Evolutionary conservation across 306 rosid species (phyloP), one percentile per base, ranked within the genome.

Genomic region (Lagenaria siceraria): DNA sequence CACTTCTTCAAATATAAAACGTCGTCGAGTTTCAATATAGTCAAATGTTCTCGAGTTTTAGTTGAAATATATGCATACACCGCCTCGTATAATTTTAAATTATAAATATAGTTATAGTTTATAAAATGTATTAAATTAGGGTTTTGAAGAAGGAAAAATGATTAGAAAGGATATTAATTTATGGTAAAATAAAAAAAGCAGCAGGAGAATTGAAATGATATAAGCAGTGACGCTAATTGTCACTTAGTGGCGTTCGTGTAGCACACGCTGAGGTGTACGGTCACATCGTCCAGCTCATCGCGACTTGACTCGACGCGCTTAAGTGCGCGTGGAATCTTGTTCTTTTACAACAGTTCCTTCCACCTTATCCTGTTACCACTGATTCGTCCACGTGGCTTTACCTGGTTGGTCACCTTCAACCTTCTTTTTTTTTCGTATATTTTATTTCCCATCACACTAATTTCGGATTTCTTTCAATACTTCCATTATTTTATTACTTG

Each of bases 271-370:
- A 18, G 62, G 46, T 29, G 78, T 75, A 75, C 68, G 54, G 38
- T 55, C 53, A 56, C 78, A 75, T 75, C 68, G 35, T 22, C 63
- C 68, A 75, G 55, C 42, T 76, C 35, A 38, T 46, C 31, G 22
- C 40, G 35, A 75, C 12, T 42, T 69, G 55, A 69, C 55, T 43
- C 36, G 3, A 69, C 56, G 55, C 75, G 75, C 75, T 8, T n/a
- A 2, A 73, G 46, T 74, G 46, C 29, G 35, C 78, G 66, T 75
- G 78, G 52, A 75, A 75, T 74, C 61, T 51, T 31, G 19, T 73
- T 29, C 61, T 29, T 31, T 69, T 8, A 17, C 7, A 13, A 22
- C 33, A 22, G 35, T 22, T 22, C 22, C 2, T 3, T 36, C 75
- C 31, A 36, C 74, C 53, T 10, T 66, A 40, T 38, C 73, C 10